Base-by-base conservation (phyloP, 306 rosid genomes). In the Castanea sativa region DNA sequence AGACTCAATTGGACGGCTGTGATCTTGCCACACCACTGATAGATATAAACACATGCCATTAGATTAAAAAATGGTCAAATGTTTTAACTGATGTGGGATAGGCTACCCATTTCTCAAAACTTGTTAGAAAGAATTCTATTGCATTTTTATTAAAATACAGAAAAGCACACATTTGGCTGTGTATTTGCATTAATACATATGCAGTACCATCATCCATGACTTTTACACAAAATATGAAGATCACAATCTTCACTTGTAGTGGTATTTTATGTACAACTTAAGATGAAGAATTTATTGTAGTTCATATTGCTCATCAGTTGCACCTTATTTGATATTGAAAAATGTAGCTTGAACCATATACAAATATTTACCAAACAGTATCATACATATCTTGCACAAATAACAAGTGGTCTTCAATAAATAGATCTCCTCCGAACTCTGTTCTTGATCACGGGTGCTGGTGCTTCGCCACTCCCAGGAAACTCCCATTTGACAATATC, bases 401-500 rank as follows among this genome's bases (percentile, higher is more conserved):
- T 23, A 56, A 71, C 55, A 55, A 41, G 67, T 43, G 79, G 77
- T 73, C 74, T 57, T 84, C 87, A 81, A 55, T 38, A 56, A 59
- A 78, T 59, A 58, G 64, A 85, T 77, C 90, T 82, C 83, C 80
- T 84, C 79, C 77, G 58, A 69, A 71, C 82, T 55, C 88, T 83
- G 81, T 69, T 82, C 75, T 76, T 75, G 84, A 29, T 73, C 29
- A 49, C 53, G 18, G 89, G 71, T n/a, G 79, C 30, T 0, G 89
- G 83, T 13, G 81, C 68, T 65, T 86, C 91, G 14, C 85, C 85
- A 15, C 80, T 85, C 6, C 91, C 92, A 0, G 89, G 86, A 81
- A 86, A 91, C 29, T 91, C 94, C 97, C 98, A 95, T 89, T 85
- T 95, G 73, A 88, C 97, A 1, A 95, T 71, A 61, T 87, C 96